Conservation (phyloP, 2,329 filamentous ascomycete genomes). For the Colletotrichum australisinense region DNA sequence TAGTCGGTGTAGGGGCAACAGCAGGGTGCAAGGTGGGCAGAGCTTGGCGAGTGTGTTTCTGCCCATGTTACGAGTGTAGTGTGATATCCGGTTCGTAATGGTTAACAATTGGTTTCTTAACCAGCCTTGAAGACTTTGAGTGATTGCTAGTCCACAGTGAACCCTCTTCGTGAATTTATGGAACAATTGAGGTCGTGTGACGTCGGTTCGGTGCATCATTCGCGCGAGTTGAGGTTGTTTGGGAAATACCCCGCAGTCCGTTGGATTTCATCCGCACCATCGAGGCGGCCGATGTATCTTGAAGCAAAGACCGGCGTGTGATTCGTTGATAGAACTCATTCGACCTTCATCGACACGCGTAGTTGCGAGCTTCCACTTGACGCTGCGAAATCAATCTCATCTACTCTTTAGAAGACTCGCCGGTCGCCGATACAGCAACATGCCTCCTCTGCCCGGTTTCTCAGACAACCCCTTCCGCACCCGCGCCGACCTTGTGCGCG, state of each 20-base stretch:
- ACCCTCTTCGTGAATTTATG: background rate
- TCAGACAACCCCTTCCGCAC: slow-evolving; percentile 46
- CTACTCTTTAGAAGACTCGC: no score
- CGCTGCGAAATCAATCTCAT: background rate
- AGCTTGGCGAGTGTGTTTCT: background rate
- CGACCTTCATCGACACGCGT: no score
- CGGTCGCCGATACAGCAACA: slow-evolving; percentile 9
- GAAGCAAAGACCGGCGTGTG: no score
- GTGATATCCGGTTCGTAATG: background rate
- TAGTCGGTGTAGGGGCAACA: no score
- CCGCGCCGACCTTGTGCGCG: slow-evolving; percentile 43
- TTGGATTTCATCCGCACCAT: background rate
- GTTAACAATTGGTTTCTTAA: background rate
- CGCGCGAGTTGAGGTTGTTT: background rate
- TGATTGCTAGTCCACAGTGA: background rate
- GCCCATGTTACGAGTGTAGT: background rate
- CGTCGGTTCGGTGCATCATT: background rate
- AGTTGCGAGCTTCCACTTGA: background rate
- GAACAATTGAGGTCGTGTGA: background rate
- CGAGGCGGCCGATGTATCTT: background rate
- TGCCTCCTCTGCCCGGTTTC: slow-evolving; percentile 45
- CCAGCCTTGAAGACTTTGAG: background rate
- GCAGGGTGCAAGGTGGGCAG: background rate
- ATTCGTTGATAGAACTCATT: no score
- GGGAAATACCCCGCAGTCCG: slow-evolving; percentile 13